Percentiles rank a stretch among this genome's conserved stretches.
These are phyloP conservation scores for Exophiala alcalophila DNA, from an alignment of 2,329 filamentous ascomycete genomes.

Conservation along the genomic window DNA sequence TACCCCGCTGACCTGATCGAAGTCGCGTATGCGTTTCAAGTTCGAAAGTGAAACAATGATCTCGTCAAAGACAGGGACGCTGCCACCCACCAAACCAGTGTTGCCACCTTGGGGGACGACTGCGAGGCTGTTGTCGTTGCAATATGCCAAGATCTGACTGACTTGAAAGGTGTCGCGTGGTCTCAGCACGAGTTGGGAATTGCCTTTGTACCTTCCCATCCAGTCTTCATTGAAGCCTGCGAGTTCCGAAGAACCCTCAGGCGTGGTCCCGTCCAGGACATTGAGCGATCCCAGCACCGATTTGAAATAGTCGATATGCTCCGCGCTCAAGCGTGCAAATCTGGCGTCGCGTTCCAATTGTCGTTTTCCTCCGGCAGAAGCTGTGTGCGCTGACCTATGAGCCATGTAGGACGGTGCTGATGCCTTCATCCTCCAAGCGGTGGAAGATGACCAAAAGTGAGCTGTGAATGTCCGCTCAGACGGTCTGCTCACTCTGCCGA, in stretches of 20 bases:
- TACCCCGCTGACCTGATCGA: conserved; percentile 88
- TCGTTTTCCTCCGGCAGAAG: too few relatives aligned
- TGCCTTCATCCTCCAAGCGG: too few relatives aligned
- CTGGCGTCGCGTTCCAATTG: conserved; percentile 74
- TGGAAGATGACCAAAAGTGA: too few relatives aligned
- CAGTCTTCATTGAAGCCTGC: conserved; percentile 94
- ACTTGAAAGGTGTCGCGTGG: conserved; percentile 82
- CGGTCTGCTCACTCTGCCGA: too few relatives aligned
- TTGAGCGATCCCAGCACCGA: conserved; percentile 73
- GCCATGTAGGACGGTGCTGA: too few relatives aligned
- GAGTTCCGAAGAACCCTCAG: conserved; percentile 67
- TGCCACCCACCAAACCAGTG: conserved; percentile 91
- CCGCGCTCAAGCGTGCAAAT: conserved; percentile 65
- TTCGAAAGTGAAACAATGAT: conserved; percentile 86
- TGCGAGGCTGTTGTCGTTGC: conserved; percentile 86
- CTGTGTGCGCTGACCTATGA: too few relatives aligned
- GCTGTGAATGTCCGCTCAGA: too few relatives aligned
- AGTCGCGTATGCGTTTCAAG: conserved; percentile 87
- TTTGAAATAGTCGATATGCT: conserved; percentile 82
- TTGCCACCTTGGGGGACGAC: conserved; percentile 97
- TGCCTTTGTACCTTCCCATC: conserved; percentile 98
- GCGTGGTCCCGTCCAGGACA: conserved; percentile 81
- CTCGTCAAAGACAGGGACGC: conserved; percentile 95
- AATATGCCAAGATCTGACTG: conserved; percentile 87
- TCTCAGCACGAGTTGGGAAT: conserved; percentile 81